Conservation (phyloP, 768 basidiomycete species). For the Boletus reticuloceps region DNA sequence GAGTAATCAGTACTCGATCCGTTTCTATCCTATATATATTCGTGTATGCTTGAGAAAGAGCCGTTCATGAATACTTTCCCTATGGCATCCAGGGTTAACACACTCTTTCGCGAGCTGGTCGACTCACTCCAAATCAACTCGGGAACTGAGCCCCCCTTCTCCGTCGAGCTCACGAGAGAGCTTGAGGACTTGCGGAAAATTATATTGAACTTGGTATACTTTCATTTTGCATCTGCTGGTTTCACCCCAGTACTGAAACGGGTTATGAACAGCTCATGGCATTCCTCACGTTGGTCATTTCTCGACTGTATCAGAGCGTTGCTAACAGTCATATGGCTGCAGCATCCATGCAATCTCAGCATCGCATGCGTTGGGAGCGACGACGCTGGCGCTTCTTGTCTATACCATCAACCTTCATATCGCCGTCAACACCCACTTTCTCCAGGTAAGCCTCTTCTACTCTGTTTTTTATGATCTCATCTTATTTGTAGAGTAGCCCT, state of each 20-base stretch:
- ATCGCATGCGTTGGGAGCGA: constrained; percentile 13
- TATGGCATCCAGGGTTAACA: constrained; percentile 8
- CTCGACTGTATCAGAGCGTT: background rate
- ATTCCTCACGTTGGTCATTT: constrained; percentile 25
- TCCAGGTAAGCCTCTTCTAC: constrained; percentile 14
- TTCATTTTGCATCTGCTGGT: background rate
- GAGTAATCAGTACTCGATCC: background rate
- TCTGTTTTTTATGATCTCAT: background rate
- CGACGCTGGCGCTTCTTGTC: constrained; percentile 26
- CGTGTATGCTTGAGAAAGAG: background rate
- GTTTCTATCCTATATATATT: constrained; percentile 13
- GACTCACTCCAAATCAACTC: background rate
- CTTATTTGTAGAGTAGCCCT: constrained; percentile 9
- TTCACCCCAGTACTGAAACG: background rate
- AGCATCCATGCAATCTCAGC: constrained; percentile 24
- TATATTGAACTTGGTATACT: constrained; percentile 19
- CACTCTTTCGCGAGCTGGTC: background rate
- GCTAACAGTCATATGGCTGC: background rate
- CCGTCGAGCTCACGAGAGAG: constrained; percentile 18
- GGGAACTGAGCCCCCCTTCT: constrained; percentile 1
- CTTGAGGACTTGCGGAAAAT: constrained; percentile 22
- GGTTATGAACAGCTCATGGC: constrained; percentile 20
- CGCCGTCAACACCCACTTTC: constrained; percentile 11
- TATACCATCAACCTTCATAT: constrained; percentile 31
- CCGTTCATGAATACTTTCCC: background rate